A percentile compares a stretch with the other conserved stretches of the same genome.
phyloP scores from a whole-genome alignment of 73 alveolate genomes.

The Symbiodinium pilosum region DNA sequence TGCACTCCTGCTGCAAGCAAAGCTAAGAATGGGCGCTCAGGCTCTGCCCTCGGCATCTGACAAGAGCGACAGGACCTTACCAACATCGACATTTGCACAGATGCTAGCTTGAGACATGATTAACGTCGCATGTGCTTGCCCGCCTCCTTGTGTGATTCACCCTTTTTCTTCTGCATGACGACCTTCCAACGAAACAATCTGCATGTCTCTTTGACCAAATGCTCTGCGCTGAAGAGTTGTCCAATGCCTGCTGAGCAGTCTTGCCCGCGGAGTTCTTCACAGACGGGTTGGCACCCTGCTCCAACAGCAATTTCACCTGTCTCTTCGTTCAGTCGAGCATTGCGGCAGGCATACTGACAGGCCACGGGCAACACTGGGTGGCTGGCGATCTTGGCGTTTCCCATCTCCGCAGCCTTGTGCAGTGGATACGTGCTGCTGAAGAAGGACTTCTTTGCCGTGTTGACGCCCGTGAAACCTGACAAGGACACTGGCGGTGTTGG shows the following conservation, averaged over 20 bases:
- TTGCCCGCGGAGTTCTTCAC: constrained; percentile 72
- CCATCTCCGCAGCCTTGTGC: constrained; percentile 89
- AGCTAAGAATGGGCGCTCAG: background rate
- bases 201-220: background rate
- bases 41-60: constrained; percentile 52
- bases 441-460: constrained; percentile 82
- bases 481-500: too few relatives aligned
- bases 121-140: background rate
- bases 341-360: background rate
- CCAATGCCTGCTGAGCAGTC: constrained; percentile 59
- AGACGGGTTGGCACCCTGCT: constrained; percentile 89
- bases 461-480: constrained; percentile 67
- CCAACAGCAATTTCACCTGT: constrained; percentile 54
- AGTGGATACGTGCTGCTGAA: constrained; percentile 65
- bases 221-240: background rate
- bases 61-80: constrained; percentile 55
- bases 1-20: too few relatives aligned
- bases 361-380: background rate
- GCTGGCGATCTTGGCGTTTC: constrained; percentile 67
- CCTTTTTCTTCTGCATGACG: constrained; percentile 87
- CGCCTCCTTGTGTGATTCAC: constrained; percentile 86
- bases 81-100: background rate
- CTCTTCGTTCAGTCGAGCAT: too few relatives aligned
- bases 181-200: background rate
- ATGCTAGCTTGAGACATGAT: background rate